These are phyloP conservation scores for Erigeron canadensis DNA, from an alignment of 129 eudicot genomes.

Conservation along the genomic window DNA sequence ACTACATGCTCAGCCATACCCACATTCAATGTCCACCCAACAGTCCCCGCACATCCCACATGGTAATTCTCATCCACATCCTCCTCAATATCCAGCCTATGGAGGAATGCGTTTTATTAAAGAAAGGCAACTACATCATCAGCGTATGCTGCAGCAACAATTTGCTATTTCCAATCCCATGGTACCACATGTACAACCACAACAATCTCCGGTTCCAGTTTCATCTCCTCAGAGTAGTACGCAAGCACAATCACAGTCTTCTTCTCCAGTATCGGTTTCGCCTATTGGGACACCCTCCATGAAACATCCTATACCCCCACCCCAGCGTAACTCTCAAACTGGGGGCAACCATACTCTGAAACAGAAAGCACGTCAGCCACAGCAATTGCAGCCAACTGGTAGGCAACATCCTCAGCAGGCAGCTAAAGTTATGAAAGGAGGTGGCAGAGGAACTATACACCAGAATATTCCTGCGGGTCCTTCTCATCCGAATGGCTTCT, in stretches of 20 bases:
- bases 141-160: conserved; percentile 61
- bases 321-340: conserved; percentile 52
- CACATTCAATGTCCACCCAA: conserved; percentile 63
- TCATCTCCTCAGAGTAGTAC: conserved; percentile 73
- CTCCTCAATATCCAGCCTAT: conserved; percentile 52
- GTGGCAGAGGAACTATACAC: conserved; percentile 41
- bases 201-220: conserved; percentile 45
- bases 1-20: conserved; percentile 52
- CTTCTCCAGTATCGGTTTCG: conserved; percentile 41
- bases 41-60: conserved; percentile 55
- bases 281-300: conserved; percentile 15
- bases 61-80: conserved; percentile 58
- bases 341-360: conserved; percentile 53
- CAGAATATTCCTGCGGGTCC: conserved; percentile 41
- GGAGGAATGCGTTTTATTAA: conserved; percentile 67
- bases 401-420: conserved; percentile 63
- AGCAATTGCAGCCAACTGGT: conserved; percentile 58
- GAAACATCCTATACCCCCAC: conserved; percentile 49
- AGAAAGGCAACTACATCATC: conserved; percentile 73
- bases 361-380: conserved; percentile 41
- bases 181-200: conserved; percentile 62
- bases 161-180: conserved; percentile 52
- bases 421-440: conserved; percentile 55
- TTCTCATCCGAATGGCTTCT: conserved; percentile 51
- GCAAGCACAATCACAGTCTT: conserved; percentile 53